A percentile compares a stretch with the other conserved stretches of the same genome.
These are phyloP conservation scores for Clarireedia paspali DNA, from an alignment of 2,329 filamentous ascomycete species.

Conservation along the genomic window DNA sequence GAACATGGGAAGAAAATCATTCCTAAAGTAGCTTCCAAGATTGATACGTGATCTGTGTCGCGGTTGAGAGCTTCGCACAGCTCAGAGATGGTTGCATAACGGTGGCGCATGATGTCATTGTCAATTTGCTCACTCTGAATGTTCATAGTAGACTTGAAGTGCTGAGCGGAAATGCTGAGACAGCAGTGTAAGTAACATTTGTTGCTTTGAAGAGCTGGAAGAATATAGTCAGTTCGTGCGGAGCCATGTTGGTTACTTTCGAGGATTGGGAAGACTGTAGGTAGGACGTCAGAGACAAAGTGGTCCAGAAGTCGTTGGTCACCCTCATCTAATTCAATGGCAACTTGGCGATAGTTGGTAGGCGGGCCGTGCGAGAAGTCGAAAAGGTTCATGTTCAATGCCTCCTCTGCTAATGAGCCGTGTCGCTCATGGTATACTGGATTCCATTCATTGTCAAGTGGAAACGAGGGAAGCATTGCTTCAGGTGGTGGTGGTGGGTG, in stretches of 20 bases:
- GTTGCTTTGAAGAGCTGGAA: slow-evolving; percentile 84
- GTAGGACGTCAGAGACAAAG: slow-evolving; percentile 81
- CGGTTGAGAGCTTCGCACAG: slow-evolving; percentile 74
- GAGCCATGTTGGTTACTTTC: slow-evolving; percentile 84
- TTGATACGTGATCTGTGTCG: slow-evolving; percentile 78
- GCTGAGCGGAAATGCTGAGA: slow-evolving; percentile 84
- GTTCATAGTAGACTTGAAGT: slow-evolving; percentile 72
- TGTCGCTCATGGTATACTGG: slow-evolving; percentile 60
- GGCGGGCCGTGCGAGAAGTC: slow-evolving; percentile 67
- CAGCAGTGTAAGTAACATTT: slow-evolving; percentile 93
- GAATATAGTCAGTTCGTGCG: slow-evolving; percentile 71
- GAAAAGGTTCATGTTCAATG: slow-evolving; percentile 71
- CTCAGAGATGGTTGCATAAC: slow-evolving; percentile 78
- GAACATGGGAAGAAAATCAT: slow-evolving; percentile 97
- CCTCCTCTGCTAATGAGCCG: slow-evolving; percentile 55
- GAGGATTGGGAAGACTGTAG: slow-evolving; percentile 84
- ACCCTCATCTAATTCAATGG: slow-evolving; percentile 77
- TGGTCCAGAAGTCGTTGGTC: slow-evolving; percentile 85
- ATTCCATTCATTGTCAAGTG: slow-evolving; percentile 64
- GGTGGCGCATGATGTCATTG: slow-evolving; percentile 85
- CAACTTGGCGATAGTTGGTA: slow-evolving; percentile 56
- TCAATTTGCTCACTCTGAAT: slow-evolving; percentile 68
- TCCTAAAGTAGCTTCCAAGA: slow-evolving; percentile 83
- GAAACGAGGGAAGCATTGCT: slow-evolving; percentile 55
- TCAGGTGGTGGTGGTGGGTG: slow-evolving; percentile 68